phyloP scores from a whole-genome alignment of 345 rosid genomes.

The Euphorbia tirucalli region DNA sequence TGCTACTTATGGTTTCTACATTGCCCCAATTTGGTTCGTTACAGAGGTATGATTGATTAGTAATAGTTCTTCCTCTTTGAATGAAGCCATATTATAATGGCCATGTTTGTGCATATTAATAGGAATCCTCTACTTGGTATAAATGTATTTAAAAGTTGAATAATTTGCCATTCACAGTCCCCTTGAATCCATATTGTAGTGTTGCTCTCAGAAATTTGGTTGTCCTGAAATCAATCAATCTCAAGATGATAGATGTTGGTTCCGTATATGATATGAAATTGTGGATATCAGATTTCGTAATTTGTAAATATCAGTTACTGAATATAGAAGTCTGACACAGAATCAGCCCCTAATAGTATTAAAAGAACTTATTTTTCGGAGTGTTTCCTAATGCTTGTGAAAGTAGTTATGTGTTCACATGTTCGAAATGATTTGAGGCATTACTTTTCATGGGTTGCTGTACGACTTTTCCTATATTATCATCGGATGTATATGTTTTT shows the following conservation, averaged over 20 bases:
- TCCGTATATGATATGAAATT: not conserved
- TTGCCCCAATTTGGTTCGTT: slow-evolving; percentile 98
- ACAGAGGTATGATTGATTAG: slow-evolving; percentile 66
- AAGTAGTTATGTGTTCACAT: too few species aligned
- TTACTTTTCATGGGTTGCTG: not conserved
- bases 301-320: not conserved
- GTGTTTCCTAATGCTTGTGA: too few species aligned
- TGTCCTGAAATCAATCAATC: not conserved
- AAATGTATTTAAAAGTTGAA: not conserved
- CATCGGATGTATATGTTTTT: not conserved
- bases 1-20: slow-evolving; percentile 74
- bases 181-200: not conserved
- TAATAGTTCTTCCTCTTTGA: slow-evolving; percentile 3
- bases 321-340: not conserved
- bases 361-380: too few species aligned
- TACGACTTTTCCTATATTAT: not conserved
- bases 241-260: too few species aligned
- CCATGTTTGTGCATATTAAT: not conserved
- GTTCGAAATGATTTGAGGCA: not conserved
- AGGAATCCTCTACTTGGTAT: not conserved
- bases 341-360: not conserved
- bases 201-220: not conserved
- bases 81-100: not conserved
- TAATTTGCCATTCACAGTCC: not conserved
- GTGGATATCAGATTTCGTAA: not conserved